A percentile compares a stretch with the other conserved stretches of the same genome.
These are phyloP conservation scores for Amanita rimosa DNA, from an alignment of 768 basidiomycete species.

Conservation along the genomic window DNA sequence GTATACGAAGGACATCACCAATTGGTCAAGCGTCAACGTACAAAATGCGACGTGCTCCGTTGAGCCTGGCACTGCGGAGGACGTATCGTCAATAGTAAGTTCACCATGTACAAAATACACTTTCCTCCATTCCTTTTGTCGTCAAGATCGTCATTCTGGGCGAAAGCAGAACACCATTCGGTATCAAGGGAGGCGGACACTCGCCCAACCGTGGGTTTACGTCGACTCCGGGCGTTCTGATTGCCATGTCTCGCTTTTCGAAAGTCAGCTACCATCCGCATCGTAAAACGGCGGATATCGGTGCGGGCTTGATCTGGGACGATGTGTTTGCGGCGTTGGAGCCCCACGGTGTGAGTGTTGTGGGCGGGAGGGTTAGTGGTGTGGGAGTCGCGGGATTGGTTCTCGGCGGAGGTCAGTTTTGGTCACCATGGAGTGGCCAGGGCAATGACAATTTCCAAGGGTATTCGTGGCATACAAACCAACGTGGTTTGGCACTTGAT, in stretches of 20 bases:
- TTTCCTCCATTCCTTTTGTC: neutral
- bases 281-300: conserved; percentile 28
- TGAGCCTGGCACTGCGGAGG: conserved; percentile 42
- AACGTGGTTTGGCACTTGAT: conserved; percentile 34
- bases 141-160: conserved; percentile 36
- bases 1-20: conserved; percentile 31
- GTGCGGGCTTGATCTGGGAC: conserved; percentile 51
- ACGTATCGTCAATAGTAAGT: conserved; percentile 38
- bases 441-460: conserved; percentile 13
- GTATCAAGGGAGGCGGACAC: conserved; percentile 58
- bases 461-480: conserved; percentile 40
- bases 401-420: conserved; percentile 39
- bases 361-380: conserved; percentile 48
- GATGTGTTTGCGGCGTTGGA: conserved; percentile 44
- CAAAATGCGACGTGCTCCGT: conserved; percentile 41
- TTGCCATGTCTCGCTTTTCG: conserved; percentile 39
- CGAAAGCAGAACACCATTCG: conserved; percentile 36
- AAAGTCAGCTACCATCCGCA: conserved; percentile 28
- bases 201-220: conserved; percentile 43
- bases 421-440: too few relatives aligned
- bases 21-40: conserved; percentile 42
- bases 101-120: neutral
- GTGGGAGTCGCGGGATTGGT: conserved; percentile 50
- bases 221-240: conserved; percentile 49
- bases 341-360: conserved; percentile 38